phyloP scores from a whole-genome alignment of 371 early-diverging fungal species.

The Funneliformis caledonium region DNA sequence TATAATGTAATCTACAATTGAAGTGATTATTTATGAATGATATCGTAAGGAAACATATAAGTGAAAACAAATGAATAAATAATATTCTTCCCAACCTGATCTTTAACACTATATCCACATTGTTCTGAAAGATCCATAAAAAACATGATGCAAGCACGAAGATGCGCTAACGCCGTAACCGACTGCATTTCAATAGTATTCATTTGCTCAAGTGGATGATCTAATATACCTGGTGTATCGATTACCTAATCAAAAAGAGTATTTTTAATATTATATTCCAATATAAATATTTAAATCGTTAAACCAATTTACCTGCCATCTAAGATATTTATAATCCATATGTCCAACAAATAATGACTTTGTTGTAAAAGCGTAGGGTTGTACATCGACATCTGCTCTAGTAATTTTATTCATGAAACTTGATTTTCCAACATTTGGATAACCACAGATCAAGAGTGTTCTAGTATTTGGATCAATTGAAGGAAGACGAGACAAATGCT shows the following conservation, averaged over 20 bases:
- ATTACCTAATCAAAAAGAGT: slow-evolving; percentile 65
- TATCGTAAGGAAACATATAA: slow-evolving; percentile 16
- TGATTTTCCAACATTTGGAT: slow-evolving; percentile 99
- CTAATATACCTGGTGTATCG: slow-evolving; percentile 99
- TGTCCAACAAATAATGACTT: slow-evolving; percentile 99
- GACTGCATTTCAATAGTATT: slow-evolving; percentile 99
- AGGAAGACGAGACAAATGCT: slow-evolving; percentile 97
- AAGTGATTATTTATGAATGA: background rate
- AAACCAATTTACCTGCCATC: slow-evolving; percentile 87
- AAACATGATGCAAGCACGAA: slow-evolving; percentile 97
- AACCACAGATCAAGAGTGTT: slow-evolving; percentile 99
- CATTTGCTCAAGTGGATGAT: slow-evolving; percentile 99
- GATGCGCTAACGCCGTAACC: slow-evolving; percentile 99
- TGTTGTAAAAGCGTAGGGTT: slow-evolving; percentile 99
- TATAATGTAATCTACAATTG: slow-evolving; percentile 74
- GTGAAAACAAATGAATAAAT: background rate
- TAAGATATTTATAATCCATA: slow-evolving; percentile 99
- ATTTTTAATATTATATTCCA: background rate
- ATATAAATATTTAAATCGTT: background rate
- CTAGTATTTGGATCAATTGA: slow-evolving; percentile 99
- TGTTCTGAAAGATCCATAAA: slow-evolving; percentile 99
- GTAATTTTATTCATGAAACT: slow-evolving; percentile 99
- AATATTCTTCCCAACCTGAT: slow-evolving; percentile 69
- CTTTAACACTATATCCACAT: slow-evolving; percentile 98
- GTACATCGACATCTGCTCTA: slow-evolving; percentile 99